Conservation (phyloP, 2,329 filamentous ascomycete genomes). For the Myriosclerotinia duriaeana region DNA sequence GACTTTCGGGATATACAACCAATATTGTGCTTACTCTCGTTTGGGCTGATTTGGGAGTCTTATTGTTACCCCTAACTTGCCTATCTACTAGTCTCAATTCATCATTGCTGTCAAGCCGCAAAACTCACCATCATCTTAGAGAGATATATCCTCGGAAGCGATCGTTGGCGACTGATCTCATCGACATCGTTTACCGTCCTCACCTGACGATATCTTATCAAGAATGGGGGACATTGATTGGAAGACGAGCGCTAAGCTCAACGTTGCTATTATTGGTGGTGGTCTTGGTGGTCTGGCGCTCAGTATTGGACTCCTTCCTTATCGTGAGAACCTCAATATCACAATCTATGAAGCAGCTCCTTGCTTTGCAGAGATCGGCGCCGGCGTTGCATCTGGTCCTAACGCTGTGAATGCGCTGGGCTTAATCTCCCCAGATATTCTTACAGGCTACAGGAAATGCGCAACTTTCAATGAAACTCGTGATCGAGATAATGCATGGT, state of each 20-base stretch:
- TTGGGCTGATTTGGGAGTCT: neutral
- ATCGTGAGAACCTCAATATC: conserved; percentile 15
- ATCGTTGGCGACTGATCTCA: too few species aligned
- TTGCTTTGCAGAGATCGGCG: conserved; percentile 31
- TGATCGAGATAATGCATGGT: conserved; percentile 30
- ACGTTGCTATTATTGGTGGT: conserved; percentile 33
- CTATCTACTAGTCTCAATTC: neutral
- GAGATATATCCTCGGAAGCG: too few species aligned
- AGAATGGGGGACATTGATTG: neutral
- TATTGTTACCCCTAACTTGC: too few species aligned
- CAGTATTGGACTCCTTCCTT: conserved; percentile 27
- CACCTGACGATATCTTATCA: neutral
- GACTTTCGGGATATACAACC: neutral
- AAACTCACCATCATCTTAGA: too few species aligned
- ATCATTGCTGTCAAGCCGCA: neutral
- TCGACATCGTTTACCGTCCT: too few species aligned
- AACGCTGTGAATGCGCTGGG: conserved; percentile 28
- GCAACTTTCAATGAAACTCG: conserved; percentile 30
- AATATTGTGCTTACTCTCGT: neutral
- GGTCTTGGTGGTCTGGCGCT: conserved; percentile 32
- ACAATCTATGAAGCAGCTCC: conserved; percentile 32
- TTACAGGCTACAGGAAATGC: conserved; percentile 26
- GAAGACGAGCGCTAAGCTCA: neutral
- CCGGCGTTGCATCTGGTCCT: conserved; percentile 30
- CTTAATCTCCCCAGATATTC: conserved; percentile 28